Evolutionary conservation across 1,139 yeast genomes (phyloP).

Genomic region (Insectozyma bohioensis): DNA sequence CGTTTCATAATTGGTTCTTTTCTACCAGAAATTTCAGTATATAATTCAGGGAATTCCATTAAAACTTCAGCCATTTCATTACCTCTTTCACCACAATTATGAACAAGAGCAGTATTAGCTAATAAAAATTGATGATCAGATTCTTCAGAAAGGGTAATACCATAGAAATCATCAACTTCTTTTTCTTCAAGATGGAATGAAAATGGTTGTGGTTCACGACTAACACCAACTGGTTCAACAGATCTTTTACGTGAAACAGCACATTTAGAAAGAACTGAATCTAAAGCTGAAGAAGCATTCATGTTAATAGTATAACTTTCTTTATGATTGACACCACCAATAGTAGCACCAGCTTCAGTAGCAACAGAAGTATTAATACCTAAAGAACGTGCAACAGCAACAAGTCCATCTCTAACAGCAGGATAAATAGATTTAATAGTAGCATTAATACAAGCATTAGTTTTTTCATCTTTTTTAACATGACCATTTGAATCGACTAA

Average conservation of each 20-base stretch:
- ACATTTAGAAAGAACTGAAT: conserved; percentile 22
- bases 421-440: conserved; percentile 27
- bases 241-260: conserved; percentile 16
- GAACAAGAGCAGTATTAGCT: conserved; percentile 34
- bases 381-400: conserved; percentile 36
- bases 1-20: conserved; percentile 99
- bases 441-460: conserved; percentile 16
- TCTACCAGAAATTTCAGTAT: conserved; percentile 85
- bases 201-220: conserved; percentile 15
- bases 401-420: conserved; percentile 29
- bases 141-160: conserved; percentile 35
- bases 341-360: conserved; percentile 10
- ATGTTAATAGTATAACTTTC: conserved; percentile 14
- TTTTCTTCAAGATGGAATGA: conserved; percentile 24
- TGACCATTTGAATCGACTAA: conserved; percentile 36
- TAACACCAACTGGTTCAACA: conserved; percentile 13
- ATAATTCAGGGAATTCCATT: conserved; percentile 99
- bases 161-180: conserved; percentile 33
- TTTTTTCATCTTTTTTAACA: conserved; percentile 18
- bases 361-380: conserved; percentile 29
- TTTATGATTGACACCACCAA: conserved; percentile 6
- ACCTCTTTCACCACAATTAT: conserved; percentile 82
- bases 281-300: conserved; percentile 18
- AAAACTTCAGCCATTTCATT: conserved; percentile 99
- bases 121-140: conserved; percentile 42